Evolutionary conservation across 768 basidiomycete species (phyloP).

Genomic region (Tylopilus rubrobrunneus): DNA sequence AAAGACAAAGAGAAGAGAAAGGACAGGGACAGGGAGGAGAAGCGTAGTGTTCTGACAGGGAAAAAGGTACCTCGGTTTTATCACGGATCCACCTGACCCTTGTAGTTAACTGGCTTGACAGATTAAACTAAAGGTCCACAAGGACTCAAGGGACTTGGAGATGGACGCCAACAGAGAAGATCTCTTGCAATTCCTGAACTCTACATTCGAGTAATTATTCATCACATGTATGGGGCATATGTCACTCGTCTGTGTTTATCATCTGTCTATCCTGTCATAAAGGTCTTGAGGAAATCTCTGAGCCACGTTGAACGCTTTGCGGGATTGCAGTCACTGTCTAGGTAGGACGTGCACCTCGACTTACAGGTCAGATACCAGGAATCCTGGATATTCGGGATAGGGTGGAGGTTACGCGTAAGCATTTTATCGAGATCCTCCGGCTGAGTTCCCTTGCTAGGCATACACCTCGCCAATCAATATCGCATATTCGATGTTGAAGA

Average conservation of each 20-base stretch:
- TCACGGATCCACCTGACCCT: neutral
- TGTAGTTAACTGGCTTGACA: conserved; percentile 15
- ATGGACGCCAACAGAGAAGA: conserved; percentile 54
- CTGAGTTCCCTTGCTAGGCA: no score
- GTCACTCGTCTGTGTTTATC: no score
- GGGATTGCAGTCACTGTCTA: no score
- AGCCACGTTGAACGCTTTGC: no score
- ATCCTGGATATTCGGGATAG: no score
- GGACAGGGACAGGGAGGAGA: conserved; percentile 40
- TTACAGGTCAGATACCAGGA: no score
- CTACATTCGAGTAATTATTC: conserved; percentile 34
- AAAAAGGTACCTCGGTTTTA: conserved; percentile 44
- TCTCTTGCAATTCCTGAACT: conserved; percentile 53
- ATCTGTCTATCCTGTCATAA: neutral
- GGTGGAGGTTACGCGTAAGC: no score
- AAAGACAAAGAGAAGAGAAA: conserved; percentile 33
- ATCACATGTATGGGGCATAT: neutral
- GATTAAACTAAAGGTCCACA: conserved; percentile 65
- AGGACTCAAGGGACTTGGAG: conserved; percentile 52
- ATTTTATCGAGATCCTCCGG: no score
- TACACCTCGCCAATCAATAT: no score
- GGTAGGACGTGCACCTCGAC: no score
- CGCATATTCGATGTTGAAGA: no score
- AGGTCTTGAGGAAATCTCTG: neutral
- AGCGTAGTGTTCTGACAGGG: conserved; percentile 55